Base-by-base conservation (phyloP, 257 asterid species). In the Coffea eugenioides region DNA sequence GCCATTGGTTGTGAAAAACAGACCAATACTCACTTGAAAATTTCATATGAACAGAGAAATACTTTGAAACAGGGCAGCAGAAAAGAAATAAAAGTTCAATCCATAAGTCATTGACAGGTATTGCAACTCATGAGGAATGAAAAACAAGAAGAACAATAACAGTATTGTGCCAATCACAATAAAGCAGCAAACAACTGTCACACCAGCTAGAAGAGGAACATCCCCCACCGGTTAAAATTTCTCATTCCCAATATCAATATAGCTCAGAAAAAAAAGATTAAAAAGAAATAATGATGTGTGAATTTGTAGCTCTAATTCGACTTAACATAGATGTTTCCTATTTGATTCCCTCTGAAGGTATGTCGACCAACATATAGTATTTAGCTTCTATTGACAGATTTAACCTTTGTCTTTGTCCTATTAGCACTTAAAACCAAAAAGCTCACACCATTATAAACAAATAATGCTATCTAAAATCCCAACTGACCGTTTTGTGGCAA, bases 401-500 rank as follows among this genome's bases (percentile, higher is more conserved):
- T 31, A 23, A 23, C 46, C 41, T 49, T 9, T 51, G 56, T 51
- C 56, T 51, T 11, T 23, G 56, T 41, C 16, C 27, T 57, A 59
- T 59, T 51, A 75, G 20, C 57, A 74, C 34, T 57, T 20, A 75
- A 4, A 68, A 69, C n/a, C 31, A 8, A 69, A 61, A 69, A 54
- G 12, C 10, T 20, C 18, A 39, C 20, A 31, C 36, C 73, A 13
- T 36, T 75, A 61, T 75, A n/a, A 10, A 77, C n/a, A 80, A 41
- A 79, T 64, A 71, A 64, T 70, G 87, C 75, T 76, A 69, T 77
- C 78, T 18, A 21, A 77, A 67, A 84, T 84, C 90, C 71, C 51
- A 82, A 92, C 91, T 75, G 66, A 88, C 99, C 92, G 99, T 96
- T 85, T 83, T 94, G 89, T 92, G 99, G 85, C 99, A 96, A 90